A percentile compares a stretch with the other conserved stretches of the same genome.
phyloP scores from a whole-genome alignment of 805 yeast genomes.

The Zygosaccharomyces kombuchaensis region DNA sequence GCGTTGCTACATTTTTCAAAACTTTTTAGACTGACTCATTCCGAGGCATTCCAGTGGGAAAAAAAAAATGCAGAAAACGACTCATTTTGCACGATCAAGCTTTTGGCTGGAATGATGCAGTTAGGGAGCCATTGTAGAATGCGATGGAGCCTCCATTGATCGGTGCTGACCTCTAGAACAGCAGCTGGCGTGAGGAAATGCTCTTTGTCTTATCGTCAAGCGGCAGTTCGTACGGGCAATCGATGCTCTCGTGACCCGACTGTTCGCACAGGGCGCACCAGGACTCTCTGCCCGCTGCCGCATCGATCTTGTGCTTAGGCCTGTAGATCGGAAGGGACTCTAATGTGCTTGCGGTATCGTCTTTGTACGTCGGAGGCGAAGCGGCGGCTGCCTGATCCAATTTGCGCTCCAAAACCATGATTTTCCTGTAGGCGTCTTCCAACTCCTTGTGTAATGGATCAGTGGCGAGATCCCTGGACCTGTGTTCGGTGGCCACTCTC shows the following conservation, averaged over 20 bases:
- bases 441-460: conserved; percentile 32
- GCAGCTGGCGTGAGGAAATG: conserved; percentile 10
- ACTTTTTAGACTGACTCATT: conserved; percentile 1
- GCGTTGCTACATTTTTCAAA: background rate
- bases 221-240: conserved; percentile 71
- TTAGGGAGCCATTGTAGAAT: background rate
- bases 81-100: conserved; percentile 5
- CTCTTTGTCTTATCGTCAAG: conserved; percentile 6
- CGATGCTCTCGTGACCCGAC: conserved; percentile 80
- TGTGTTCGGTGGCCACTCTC: conserved; percentile 18
- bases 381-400: conserved; percentile 7
- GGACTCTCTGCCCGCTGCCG: conserved; percentile 64
- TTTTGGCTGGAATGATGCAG: background rate
- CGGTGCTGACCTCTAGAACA: conserved; percentile 1
- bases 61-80: conserved; percentile 3
- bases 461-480: conserved; percentile 10
- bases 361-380: conserved; percentile 7
- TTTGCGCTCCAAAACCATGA: conserved; percentile 19
- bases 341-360: conserved; percentile 7
- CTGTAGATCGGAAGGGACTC: conserved; percentile 32
- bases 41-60: background rate
- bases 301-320: conserved; percentile 37
- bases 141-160: background rate
- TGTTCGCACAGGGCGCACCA: conserved; percentile 96
- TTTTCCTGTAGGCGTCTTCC: conserved; percentile 24